Evolutionary conservation across 768 basidiomycete species (phyloP).

Genomic region (Sporobolomyces pararoseus): DNA sequence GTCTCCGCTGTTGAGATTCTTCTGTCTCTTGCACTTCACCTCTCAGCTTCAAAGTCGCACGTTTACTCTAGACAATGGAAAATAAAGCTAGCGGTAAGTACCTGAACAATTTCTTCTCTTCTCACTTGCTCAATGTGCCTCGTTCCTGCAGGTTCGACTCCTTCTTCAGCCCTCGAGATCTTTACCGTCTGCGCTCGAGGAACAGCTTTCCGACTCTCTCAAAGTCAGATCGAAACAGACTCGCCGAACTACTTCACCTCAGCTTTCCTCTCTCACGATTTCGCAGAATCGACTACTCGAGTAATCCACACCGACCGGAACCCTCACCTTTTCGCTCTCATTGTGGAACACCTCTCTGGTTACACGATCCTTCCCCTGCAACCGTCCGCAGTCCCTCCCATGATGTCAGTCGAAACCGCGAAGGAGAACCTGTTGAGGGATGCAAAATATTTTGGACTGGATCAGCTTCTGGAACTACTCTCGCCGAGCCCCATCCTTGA

Average conservation of each 20-base stretch:
- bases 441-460: slow-evolving; percentile 26
- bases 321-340: slow-evolving; percentile 33
- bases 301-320: slow-evolving; percentile 16
- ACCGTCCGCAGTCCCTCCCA: neutral
- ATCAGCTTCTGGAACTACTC: neutral
- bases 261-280: slow-evolving; percentile 7
- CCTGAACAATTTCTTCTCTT: too few species aligned
- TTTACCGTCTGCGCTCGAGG: slow-evolving; percentile 31
- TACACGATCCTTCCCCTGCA: slow-evolving; percentile 34
- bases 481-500: neutral
- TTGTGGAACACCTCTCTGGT: slow-evolving; percentile 38
- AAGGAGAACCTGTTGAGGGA: neutral
- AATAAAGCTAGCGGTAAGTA: too few species aligned
- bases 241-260: slow-evolving; percentile 39
- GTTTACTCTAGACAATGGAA: too few species aligned
- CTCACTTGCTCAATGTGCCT: too few species aligned
- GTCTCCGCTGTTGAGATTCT: neutral
- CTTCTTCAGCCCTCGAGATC: neutral
- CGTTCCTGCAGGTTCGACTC: too few species aligned
- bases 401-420: neutral
- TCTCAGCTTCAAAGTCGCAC: neutral
- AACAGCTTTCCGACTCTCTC: slow-evolving; percentile 16
- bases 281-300: slow-evolving; percentile 17
- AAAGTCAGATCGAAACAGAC: slow-evolving; percentile 35
- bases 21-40: neutral